Conservation (phyloP, 169 alveolate species). For the Amoebophrya sp. region DNA sequence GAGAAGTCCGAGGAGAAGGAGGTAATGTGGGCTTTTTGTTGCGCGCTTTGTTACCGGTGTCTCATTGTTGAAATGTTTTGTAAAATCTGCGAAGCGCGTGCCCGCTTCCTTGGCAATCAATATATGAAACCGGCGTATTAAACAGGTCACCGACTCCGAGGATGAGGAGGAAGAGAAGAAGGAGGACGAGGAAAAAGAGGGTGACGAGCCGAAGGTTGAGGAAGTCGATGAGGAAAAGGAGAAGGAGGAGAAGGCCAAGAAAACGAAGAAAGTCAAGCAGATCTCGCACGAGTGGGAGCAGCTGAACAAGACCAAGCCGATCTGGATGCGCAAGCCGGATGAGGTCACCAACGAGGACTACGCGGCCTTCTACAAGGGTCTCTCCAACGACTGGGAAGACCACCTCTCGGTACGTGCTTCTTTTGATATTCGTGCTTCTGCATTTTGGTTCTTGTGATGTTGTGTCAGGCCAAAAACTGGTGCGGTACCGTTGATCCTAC, state of each 20-base stretch:
- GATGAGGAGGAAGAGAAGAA: slow-evolving; percentile 51
- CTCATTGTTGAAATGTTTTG: too few relatives aligned
- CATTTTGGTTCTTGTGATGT: too few relatives aligned
- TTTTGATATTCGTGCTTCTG: too few relatives aligned
- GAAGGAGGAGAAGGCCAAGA: slow-evolving; percentile 83
- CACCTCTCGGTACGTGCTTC: slow-evolving; percentile 63
- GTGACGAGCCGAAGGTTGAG: slow-evolving; percentile 63
- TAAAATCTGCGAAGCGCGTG: too few relatives aligned
- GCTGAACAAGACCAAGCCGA: slow-evolving; percentile 93
- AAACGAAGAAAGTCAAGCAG: slow-evolving; percentile 90
- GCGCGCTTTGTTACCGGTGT: too few relatives aligned
- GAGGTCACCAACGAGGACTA: slow-evolving; percentile 95
- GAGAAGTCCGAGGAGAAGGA: slow-evolving; percentile 70
- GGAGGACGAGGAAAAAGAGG: slow-evolving; percentile 60
- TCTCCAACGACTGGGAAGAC: slow-evolving; percentile 98
- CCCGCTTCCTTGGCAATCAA: too few relatives aligned
- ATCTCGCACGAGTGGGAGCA: slow-evolving; percentile 92
- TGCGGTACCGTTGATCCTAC: too few relatives aligned
- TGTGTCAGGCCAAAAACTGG: too few relatives aligned
- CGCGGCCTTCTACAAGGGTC: slow-evolving; percentile 89
- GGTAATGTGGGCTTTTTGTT: too few relatives aligned
- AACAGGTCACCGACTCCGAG: slow-evolving; percentile 36
- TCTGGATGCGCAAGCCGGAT: slow-evolving; percentile 95
- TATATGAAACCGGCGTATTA: too few relatives aligned
- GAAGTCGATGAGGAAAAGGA: slow-evolving; percentile 68